These are phyloP conservation scores for Pseudevernia furfuracea DNA, from an alignment of 495 filamentous ascomycete species.

Conservation along the genomic window DNA sequence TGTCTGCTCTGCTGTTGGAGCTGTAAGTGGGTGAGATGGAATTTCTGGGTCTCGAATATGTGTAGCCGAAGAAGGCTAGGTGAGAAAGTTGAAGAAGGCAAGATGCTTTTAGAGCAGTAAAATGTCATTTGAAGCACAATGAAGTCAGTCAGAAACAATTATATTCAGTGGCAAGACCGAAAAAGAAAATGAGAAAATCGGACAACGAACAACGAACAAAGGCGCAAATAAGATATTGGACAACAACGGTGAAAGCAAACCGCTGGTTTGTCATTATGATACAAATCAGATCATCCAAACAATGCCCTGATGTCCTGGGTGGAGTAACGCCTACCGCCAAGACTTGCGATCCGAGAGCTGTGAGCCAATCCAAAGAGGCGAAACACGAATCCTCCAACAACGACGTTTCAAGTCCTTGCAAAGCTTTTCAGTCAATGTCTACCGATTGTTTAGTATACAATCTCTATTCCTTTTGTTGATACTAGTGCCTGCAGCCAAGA, in stretches of 20 bases:
- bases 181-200: background rate
- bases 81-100: background rate
- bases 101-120: background rate
- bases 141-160: background rate
- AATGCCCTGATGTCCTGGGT: background rate
- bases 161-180: background rate
- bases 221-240: background rate
- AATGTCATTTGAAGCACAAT: background rate
- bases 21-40: background rate
- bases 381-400: background rate
- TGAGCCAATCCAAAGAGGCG: constrained; percentile 3
- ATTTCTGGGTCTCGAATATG: background rate
- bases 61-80: background rate
- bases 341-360: background rate
- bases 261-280: background rate
- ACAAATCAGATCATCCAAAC: background rate
- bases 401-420: background rate
- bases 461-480: background rate
- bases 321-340: background rate
- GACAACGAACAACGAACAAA: background rate
- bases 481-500: background rate
- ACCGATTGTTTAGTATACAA: background rate
- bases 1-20: background rate
- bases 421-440: background rate
- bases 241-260: background rate